Base-by-base conservation (phyloP, 345 rosid species). In the Populus euphratica region DNA sequence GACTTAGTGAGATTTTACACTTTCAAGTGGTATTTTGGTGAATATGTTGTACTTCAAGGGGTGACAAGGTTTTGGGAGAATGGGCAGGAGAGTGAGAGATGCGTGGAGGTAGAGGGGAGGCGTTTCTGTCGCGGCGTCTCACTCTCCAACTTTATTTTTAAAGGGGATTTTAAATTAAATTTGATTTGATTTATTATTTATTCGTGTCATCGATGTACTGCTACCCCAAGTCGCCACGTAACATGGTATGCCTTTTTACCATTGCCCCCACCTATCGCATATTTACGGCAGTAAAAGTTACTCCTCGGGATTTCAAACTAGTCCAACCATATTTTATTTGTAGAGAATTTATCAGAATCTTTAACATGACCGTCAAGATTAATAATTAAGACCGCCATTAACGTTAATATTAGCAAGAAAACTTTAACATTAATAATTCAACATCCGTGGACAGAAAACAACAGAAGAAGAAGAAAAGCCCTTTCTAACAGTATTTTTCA, bases 211-310 rank as follows among this genome's bases (percentile, higher is more conserved):
- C 36, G n/a, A 68, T 61, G 3, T 29, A 44, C 69, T 76, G 67
- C 76, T 61, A 73, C 81, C 86, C 83, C 79, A 50, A 44, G 66
- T 9, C 72, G 86, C 83, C 85, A 83, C 85, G 85, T 77, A 43
- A 18, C 73, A 11, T 17, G 10, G 21, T 29, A 21, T 2, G 41
- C 20, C 13, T 50, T 71, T 31, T 59, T 9, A 59, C n/a, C 63
- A n/a, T n/a, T 10, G 29, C 29, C 63, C 29, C 63, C 63, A 59
- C 29, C 29, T 4, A 59, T 59, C 5, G 5, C 29, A 4, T 59
- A n/a, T n/a, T 59, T 59, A 59, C 63, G 16, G 29, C 64, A 3
- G 64, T 23, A 59, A 59, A 4, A 59, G 0, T 1, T n/a, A 8
- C 27, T n/a, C 27, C 1, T n/a, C 4, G 27, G 29, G 63, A 56